Conservation (phyloP, 2,329 filamentous ascomycete species). For the Xylaria hypoxylon region DNA sequence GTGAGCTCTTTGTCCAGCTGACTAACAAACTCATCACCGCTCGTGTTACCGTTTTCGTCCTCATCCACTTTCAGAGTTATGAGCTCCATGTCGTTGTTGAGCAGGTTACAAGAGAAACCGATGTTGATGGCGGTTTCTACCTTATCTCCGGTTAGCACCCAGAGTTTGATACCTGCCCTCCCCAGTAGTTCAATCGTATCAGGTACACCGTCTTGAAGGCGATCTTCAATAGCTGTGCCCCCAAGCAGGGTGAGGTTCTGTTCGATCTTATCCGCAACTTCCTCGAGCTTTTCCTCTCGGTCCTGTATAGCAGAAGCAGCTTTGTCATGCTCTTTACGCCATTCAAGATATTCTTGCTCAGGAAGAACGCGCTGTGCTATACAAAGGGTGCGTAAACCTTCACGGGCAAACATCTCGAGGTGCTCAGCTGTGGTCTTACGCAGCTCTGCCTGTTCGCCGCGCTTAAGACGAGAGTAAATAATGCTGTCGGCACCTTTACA, state of each 20-base stretch:
- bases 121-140: constrained; percentile 99
- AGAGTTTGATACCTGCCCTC: constrained; percentile 95
- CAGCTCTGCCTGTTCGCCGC: constrained; percentile 86
- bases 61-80: constrained; percentile 89
- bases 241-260: constrained; percentile 88
- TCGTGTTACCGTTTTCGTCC: constrained; percentile 66
- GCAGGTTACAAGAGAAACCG: constrained; percentile 96
- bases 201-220: constrained; percentile 94
- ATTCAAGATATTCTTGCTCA: constrained; percentile 85
- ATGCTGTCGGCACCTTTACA: constrained; percentile 98
- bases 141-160: constrained; percentile 98
- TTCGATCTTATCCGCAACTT: constrained; percentile 89
- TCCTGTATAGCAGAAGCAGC: constrained; percentile 86
- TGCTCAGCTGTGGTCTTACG: constrained; percentile 89
- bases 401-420: constrained; percentile 94
- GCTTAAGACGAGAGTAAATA: constrained; percentile 90
- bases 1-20: constrained; percentile 78
- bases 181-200: constrained; percentile 93
- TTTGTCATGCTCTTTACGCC: constrained; percentile 88
- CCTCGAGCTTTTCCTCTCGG: constrained; percentile 92
- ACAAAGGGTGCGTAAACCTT: constrained; percentile 93
- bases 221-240: constrained; percentile 96
- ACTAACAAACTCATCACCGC: constrained; percentile 63
- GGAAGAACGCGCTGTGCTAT: constrained; percentile 85
- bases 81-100: constrained; percentile 98